phyloP scores from a whole-genome alignment of 108 stramenopile genomes.

The Pseudonitzschia delicatissima region DNA sequence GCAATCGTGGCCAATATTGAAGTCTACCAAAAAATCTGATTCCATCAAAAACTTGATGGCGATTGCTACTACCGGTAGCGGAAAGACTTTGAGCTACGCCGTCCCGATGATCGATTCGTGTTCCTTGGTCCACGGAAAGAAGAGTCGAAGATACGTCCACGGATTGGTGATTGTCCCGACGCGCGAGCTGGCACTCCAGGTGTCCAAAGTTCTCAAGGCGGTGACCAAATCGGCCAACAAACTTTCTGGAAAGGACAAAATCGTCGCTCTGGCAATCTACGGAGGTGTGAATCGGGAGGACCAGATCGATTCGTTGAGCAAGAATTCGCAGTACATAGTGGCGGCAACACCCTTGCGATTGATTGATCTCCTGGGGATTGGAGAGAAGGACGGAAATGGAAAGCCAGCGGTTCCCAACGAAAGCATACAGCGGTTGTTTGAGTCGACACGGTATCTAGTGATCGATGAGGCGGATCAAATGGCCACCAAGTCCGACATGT shows the following conservation, averaged over 20 bases:
- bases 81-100: slow-evolving; percentile 65
- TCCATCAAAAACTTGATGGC: slow-evolving; percentile 41
- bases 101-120: slow-evolving; percentile 35
- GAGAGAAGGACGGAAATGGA: not conserved
- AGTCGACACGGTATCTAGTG: slow-evolving; percentile 31
- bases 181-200: slow-evolving; percentile 73
- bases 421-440: slow-evolving; percentile 1
- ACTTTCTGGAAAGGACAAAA: slow-evolving; percentile 50
- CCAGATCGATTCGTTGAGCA: slow-evolving; percentile 29
- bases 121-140: slow-evolving; percentile 23
- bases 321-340: slow-evolving; percentile 37
- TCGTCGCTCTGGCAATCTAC: slow-evolving; percentile 51
- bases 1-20: slow-evolving; percentile 9
- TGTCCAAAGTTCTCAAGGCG: slow-evolving; percentile 53
- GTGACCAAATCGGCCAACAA: slow-evolving; percentile 62
- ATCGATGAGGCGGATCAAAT: slow-evolving; percentile 83
- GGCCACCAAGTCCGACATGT: slow-evolving; percentile 60
- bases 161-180: slow-evolving; percentile 74
- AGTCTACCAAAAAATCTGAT: not conserved
- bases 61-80: slow-evolving; percentile 71
- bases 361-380: slow-evolving; percentile 49
- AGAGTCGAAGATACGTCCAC: not conserved
- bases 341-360: slow-evolving; percentile 71
- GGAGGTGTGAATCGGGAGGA: slow-evolving; percentile 54
- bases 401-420: slow-evolving; percentile 6